These are phyloP conservation scores for Allium cepa DNA, from an alignment of 106 monocot genomes.

Conservation along the genomic window DNA sequence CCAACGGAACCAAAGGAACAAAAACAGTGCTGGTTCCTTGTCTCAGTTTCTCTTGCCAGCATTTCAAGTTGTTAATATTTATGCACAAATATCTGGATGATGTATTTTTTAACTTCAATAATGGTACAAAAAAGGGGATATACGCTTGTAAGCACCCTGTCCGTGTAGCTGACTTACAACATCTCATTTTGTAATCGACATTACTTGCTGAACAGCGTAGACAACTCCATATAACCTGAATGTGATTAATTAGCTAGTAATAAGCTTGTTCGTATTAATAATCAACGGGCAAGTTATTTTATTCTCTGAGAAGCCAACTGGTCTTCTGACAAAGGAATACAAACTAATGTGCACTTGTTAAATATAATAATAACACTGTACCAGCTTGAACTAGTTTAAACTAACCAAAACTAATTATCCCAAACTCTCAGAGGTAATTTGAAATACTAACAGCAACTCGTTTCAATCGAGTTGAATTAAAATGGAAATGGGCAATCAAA, in stretches of 20 bases:
- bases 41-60: slow-evolving; percentile 30
- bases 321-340: background rate
- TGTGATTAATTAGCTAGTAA: background rate
- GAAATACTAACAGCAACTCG: background rate
- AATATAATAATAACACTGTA: too few relatives aligned
- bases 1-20: slow-evolving; percentile 32
- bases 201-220: background rate
- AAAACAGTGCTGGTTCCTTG: slow-evolving; percentile 19
- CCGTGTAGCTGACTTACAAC: background rate
- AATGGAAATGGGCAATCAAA: background rate
- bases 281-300: background rate
- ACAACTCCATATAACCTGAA: slow-evolving; percentile 7
- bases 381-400: too few relatives aligned
- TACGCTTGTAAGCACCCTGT: background rate
- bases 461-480: background rate
- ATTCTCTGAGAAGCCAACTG: background rate
- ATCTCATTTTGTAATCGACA: background rate
- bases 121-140: background rate
- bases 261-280: background rate
- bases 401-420: background rate
- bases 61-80: slow-evolving; percentile 11
- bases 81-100: slow-evolving; percentile 14
- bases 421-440: background rate
- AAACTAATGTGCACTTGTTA: background rate
- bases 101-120: background rate